Conservation (phyloP, 768 basidiomycete species). For the Mycena floridula region DNA sequence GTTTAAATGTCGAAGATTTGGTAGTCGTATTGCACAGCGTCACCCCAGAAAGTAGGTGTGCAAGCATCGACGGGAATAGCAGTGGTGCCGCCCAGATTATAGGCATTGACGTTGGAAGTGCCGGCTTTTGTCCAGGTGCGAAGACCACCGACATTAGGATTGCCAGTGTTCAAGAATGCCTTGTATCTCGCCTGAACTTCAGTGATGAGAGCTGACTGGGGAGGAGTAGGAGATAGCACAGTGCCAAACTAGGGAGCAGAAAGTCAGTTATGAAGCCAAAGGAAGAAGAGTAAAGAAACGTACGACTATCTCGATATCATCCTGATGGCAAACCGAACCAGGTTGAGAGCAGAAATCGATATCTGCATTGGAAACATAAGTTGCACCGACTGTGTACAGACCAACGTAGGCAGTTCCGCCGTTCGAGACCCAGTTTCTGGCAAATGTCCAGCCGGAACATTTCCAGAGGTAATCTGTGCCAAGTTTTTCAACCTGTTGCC, state of each 20-base stretch:
- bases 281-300: constrained; percentile 18
- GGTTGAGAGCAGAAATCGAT: constrained; percentile 49
- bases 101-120: constrained; percentile 44
- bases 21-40: constrained; percentile 61
- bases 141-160: constrained; percentile 51
- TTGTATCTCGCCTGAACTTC: constrained; percentile 69
- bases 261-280: constrained; percentile 1
- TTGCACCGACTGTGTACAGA: constrained; percentile 55
- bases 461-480: constrained; percentile 70
- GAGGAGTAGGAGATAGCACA: constrained; percentile 43
- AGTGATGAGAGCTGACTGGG: constrained; percentile 51
- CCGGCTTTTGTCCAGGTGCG: constrained; percentile 51
- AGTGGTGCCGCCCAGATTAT: constrained; percentile 56
- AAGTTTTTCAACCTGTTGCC: constrained; percentile 48
- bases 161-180: constrained; percentile 55
- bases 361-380: constrained; percentile 61
- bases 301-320: constrained; percentile 77
- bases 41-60: constrained; percentile 63
- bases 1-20: constrained; percentile 47
- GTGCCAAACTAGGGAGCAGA: constrained; percentile 43
- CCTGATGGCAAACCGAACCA: constrained; percentile 70
- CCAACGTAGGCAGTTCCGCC: constrained; percentile 69
- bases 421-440: constrained; percentile 55
- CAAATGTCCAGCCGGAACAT: constrained; percentile 68
- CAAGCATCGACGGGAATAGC: constrained; percentile 52